A percentile compares a stretch with the other conserved stretches of the same genome.
These are phyloP conservation scores for Peronospora farinosa DNA, from an alignment of 352 stramenopile genomes.

Conservation along the genomic window DNA sequence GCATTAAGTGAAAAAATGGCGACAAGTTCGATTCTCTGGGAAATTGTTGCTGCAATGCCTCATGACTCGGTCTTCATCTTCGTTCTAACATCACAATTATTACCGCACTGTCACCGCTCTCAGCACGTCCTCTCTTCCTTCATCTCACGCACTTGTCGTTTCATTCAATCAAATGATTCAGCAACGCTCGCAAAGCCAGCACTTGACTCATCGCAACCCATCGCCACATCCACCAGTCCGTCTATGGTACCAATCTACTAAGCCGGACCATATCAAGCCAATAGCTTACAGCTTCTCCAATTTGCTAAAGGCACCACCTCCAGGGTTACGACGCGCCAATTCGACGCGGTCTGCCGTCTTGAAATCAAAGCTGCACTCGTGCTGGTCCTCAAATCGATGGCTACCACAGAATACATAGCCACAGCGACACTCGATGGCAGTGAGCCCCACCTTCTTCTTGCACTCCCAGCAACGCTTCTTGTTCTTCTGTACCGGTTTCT, in stretches of 20 bases:
- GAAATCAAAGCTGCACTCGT: constrained; percentile 84
- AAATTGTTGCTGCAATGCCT: constrained; percentile 6
- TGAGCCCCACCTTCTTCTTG: constrained; percentile 89
- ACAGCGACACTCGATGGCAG: constrained; percentile 85
- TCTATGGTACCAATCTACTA: not conserved
- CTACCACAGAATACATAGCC: constrained; percentile 82
- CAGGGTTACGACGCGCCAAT: constrained; percentile 72
- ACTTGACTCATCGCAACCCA: constrained; percentile 18
- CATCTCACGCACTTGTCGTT: not conserved
- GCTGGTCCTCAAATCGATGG: constrained; percentile 85
- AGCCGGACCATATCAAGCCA: not conserved
- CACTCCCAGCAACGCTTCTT: constrained; percentile 88
- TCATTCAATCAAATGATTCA: not conserved
- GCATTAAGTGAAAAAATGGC: constrained; percentile 25
- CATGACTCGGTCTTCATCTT: not conserved
- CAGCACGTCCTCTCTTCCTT: not conserved
- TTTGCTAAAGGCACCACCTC: constrained; percentile 79
- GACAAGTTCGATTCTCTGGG: constrained; percentile 22
- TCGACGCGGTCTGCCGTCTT: constrained; percentile 69
- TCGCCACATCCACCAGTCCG: not conserved
- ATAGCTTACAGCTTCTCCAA: constrained; percentile 2
- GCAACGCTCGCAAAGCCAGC: constrained; percentile 10
- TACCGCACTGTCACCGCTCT: not conserved
- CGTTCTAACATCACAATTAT: not conserved
- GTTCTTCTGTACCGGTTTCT: constrained; percentile 81